Base-by-base conservation (phyloP, 345 rosid genomes). In the Durio zibethinus region DNA sequence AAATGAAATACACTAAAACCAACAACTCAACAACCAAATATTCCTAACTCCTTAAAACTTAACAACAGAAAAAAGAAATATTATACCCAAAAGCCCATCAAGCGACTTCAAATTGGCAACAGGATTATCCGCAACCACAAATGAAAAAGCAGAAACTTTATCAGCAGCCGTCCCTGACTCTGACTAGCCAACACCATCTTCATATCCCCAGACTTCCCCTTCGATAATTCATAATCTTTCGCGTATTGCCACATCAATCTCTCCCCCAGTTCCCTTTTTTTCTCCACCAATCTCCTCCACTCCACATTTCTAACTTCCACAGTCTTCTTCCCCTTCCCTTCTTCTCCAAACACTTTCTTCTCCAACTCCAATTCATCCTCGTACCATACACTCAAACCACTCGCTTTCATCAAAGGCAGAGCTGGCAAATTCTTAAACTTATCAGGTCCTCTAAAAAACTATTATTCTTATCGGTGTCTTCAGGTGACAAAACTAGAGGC, bases 81-180 rank as follows among this genome's bases (percentile, higher is more conserved):
- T 1, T 87, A 76, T 83, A 93, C 99, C 98, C 80, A 96, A 77
- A 53, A 96, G 90, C 1, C 92, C 97, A 85, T 92, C 99, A 73
- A 96, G 97, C 12, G 99, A 90, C 81, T 90, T 85, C 90, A 96
- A 81, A 83, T 93, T 96, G 52, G 98, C 98, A 35, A 96, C 76
- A 0, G 98, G 93, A 70, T 96, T 96, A 84, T 93, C 97, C 45
- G 94, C 99, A 31, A 93, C 87, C 85, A 92, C 86, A 38, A 92
- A 89, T 35, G 97, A 89, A 84, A 92, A 96, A 0, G 98, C 97
- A 25, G 98, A 89, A 57, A 96, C 94, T 81, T 92, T 93, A 86
- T 96, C 99, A 63, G 97, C 86, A 2, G 90, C 97, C 16, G 99
- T 96, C 67, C 99, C 98, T 5, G 99, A 90, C 94, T 88, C 80